Evolutionary conservation across 441 rosid species (phyloP).

Genomic region (Pelargonium myrrhifolium): DNA sequence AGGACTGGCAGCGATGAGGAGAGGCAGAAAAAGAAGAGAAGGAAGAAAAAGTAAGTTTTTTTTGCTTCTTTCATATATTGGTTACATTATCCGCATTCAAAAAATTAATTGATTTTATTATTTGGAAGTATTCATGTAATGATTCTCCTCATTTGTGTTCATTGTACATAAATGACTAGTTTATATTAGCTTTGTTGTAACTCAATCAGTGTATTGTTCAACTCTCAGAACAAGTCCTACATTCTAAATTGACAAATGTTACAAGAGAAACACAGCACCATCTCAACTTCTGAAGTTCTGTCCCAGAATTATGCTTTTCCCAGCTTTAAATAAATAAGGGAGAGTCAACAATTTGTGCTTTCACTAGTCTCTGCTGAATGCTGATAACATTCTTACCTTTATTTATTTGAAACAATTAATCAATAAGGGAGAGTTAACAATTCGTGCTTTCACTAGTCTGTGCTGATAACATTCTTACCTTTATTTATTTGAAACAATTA

Average conservation of each 20-base stretch:
- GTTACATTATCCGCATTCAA: background rate
- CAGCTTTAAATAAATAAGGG: too few relatives aligned
- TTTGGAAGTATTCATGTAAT: background rate
- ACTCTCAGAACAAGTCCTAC: background rate
- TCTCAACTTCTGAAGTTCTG: background rate
- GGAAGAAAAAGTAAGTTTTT: slow-evolving; percentile 61
- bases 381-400: too few relatives aligned
- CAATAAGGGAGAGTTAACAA: too few relatives aligned
- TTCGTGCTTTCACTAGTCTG: too few relatives aligned
- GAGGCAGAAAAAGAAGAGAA: slow-evolving; percentile 70
- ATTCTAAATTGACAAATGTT: background rate
- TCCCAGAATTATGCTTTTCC: background rate
- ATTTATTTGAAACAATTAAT: too few relatives aligned
- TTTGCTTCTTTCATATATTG: slow-evolving; percentile 11
- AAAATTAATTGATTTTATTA: background rate
- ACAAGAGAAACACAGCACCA: background rate
- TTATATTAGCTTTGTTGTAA: background rate
- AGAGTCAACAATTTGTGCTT: background rate
- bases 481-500: too few relatives aligned
- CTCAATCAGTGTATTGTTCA: background rate
- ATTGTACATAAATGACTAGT: background rate
- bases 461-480: too few relatives aligned
- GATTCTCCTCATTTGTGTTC: background rate
- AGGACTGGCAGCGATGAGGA: slow-evolving; percentile 71
- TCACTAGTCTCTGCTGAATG: slow-evolving; percentile 1